Conservation (phyloP, 257 asterid genomes). For the Solanum medicagineum region DNA sequence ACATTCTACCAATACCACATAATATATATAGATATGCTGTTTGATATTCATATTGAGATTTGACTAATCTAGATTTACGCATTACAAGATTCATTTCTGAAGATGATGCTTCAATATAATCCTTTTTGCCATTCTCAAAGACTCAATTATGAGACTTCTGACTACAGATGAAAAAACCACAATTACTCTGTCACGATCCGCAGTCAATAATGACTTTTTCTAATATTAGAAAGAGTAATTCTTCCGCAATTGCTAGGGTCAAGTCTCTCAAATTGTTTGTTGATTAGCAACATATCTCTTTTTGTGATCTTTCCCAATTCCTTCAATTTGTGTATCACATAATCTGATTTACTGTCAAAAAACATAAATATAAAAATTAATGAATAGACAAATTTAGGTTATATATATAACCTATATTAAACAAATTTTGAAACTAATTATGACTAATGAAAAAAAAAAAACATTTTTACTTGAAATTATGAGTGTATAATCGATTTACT, state of each 20-base stretch:
- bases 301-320: conserved; percentile 69
- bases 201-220: conserved; percentile 12
- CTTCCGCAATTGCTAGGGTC: conserved; percentile 75
- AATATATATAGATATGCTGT: too few relatives aligned
- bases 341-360: conserved; percentile 68
- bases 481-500: too few relatives aligned
- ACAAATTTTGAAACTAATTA: too few relatives aligned
- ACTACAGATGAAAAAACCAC: rapidly evolving
- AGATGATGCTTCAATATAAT: neutral
- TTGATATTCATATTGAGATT: rapidly evolving
- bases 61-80: rapidly evolving
- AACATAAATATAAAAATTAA: too few relatives aligned
- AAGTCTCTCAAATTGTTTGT: conserved; percentile 67
- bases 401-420: too few relatives aligned
- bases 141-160: neutral
- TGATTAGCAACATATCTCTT: conserved; percentile 48
- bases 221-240: conserved; percentile 73
- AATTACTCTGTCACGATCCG: neutral
- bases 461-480: too few relatives aligned
- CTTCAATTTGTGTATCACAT: conserved; percentile 76
- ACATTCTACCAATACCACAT: neutral
- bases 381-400: too few relatives aligned
- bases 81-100: neutral
- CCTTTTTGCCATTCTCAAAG: neutral
- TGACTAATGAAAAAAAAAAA: too few relatives aligned